A percentile compares a stretch with the other conserved stretches of the same genome.
Conservation (phyloP, 495 filamentous ascomycete species). For the Neurospora discreta region DNA sequence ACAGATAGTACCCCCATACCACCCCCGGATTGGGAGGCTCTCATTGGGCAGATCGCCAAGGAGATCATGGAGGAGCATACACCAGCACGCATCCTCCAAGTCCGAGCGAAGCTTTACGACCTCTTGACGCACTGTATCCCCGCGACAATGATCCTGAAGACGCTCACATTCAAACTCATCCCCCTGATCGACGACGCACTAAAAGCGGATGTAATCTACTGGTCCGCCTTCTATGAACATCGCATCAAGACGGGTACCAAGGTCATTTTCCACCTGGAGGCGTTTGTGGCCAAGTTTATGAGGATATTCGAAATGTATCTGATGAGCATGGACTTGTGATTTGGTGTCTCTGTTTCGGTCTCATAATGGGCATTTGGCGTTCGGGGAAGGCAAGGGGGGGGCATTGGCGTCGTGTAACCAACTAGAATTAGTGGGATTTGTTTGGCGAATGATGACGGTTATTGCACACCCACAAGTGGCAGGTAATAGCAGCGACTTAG, state of each 20-base stretch:
- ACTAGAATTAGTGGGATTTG: not conserved
- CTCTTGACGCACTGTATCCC: conserved; percentile 95
- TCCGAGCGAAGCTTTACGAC: conserved; percentile 88
- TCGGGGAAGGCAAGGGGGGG: not conserved
- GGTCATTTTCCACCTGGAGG: conserved; percentile 95
- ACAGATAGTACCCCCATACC: conserved; percentile 80
- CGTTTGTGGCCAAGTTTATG: conserved; percentile 98
- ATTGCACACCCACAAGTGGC: not conserved
- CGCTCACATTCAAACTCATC: conserved; percentile 85
- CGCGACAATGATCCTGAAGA: conserved; percentile 82
- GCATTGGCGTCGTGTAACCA: not conserved
- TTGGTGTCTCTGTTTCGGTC: not conserved
- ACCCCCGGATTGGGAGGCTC: conserved; percentile 89
- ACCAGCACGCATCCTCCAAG: conserved; percentile 71
- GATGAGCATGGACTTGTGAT: conserved; percentile 72
- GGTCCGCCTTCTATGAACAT: conserved; percentile 96
- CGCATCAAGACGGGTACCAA: conserved; percentile 83
- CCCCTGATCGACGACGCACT: conserved; percentile 74
- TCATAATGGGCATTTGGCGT: not conserved
- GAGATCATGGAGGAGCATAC: conserved; percentile 89
- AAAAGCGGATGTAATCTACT: conserved; percentile 86
- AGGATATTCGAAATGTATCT: conserved; percentile 83
- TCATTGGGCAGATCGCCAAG: conserved; percentile 75
- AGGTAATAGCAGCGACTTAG: not conserved
- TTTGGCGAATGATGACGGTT: not conserved